Evolutionary conservation across 768 basidiomycete species (phyloP), one percentile per base, ranked within the genome.

Genomic region (Guyanaporus albipodus): DNA sequence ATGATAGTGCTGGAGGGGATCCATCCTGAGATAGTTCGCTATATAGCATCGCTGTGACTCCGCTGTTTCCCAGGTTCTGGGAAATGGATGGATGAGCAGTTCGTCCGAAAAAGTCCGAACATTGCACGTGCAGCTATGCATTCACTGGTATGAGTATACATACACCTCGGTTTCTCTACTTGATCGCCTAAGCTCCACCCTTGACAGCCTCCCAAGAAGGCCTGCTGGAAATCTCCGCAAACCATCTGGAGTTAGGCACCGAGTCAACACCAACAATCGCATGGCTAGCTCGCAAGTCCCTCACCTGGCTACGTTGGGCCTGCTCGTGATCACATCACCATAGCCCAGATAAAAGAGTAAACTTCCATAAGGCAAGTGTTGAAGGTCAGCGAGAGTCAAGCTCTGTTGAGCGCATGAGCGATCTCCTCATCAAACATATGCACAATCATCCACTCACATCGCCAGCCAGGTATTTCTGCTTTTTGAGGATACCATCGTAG

Each of bases 301-400:
- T 14, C 26, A 77, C 75, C 74, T 72, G 0, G 66, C 48, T 3
- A 79, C 69, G 49, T 77, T 74, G 7, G 75, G 74, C 53, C 68
- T 66, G 31, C 46, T 59, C 12, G 34, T 17, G 24, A 64, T 50
- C 17, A 78, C 48, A 9, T 69, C 47, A 9, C 65, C 53, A 33
- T 53, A 48, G 1, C 69, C 70, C 1, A 52, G 47, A 2, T 7
- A 12, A 17, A 34, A 45, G 23, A 73, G 52, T 37, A 58, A 19
- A n/a, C 37, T 42, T 17, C 72, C 76, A 39, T 73, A 74, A 0
- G 80, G 73, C 26, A 83, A 58, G 58, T 82, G 80, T 61, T 73
- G 75, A 10, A 84, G 67, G 56, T 84, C 83, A 4, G 76, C 79
- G 1, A 83, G 66, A 7, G 78, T 80, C 42, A 84, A 18, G 23